Evolutionary conservation across 768 basidiomycete species (phyloP), one percentile per base, ranked within the genome.

Genomic region (Coprinellus micaceus): DNA sequence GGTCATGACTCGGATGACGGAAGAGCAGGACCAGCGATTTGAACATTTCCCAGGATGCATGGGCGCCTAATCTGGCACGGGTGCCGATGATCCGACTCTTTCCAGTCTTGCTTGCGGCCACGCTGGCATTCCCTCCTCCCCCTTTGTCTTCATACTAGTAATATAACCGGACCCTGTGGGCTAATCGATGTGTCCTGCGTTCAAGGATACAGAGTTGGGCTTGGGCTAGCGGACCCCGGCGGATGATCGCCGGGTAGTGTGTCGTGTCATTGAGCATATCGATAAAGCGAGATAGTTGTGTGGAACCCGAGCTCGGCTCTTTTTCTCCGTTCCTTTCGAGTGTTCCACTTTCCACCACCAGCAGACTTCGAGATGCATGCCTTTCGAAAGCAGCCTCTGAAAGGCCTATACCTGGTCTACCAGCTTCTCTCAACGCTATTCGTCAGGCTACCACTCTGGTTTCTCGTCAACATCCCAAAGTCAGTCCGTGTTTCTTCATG

Each of bases 381-480:
- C 51, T 72, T 72, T 57, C 68, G 72, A 21, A 59, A 71, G 45
- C 83, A 83, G 59, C 81, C 83, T 9, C 63, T 79, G 66, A 83
- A 81, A 61, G 69, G 66, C 9, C 53, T 82, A 30, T 83, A 80
- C 65, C 61, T 82, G 25, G 63, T 68, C 5, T 81, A 79, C 61
- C 72, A 76, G 47, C 45, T 78, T 19, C 29, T 77, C 15, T 61
- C 64, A 52, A 74, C 74, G 4, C 52, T 75, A 33, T 69, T 80
- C 39, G 33, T 84, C 30, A 75, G 76, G 26, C 45, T 82, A 46
- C 82, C 83, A 2, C 60, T 76, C 44, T 83, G 83, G 81, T 59
- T 69, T 19, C 52, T 83, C 6, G 56, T 73, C 17, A 70, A 74
- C 26, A 58, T 74, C 46, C 71, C 73, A 33, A 71, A 66, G 77